Evolutionary conservation across 2,329 filamentous ascomycete genomes (phyloP), one percentile per base, ranked within the genome.

Genomic region (Aaosphaeria pasadenensis): DNA sequence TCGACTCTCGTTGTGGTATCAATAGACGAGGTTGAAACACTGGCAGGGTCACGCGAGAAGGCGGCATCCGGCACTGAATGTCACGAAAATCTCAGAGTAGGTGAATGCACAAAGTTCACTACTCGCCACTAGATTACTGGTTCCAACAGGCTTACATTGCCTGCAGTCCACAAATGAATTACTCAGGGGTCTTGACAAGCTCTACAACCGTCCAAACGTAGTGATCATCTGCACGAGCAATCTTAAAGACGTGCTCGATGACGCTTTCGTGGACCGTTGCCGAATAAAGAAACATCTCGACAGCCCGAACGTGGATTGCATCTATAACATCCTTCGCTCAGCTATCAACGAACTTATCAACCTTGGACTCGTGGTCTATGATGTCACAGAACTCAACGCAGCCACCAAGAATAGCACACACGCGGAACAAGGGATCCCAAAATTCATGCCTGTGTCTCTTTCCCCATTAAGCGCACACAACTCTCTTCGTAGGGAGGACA

Each of bases 191-290:
- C 66, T 80, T 11, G 77, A 80, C 53, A 68, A 69, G 4, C 51
- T 79, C 1, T 65, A 71, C 28, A 52, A 63, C 30, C 59, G 70
- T 28, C 58, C 66, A 0, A 79, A 80, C 49, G 67, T 80, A 24
- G 54, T 79, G 29, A 66, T 78, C 5, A 60, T 79, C 31, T 79
- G 75, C 56, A 79, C 77, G 0, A 79, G 72, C 59, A 80, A 80
- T 46, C 57, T 79, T 6, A 60, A 75, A 11, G 61, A 58, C 9
- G 71, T 70, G 6, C 64, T 79, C 59, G 75, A 79, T 49, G 53
- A 65, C 5, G 77, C 77, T 1, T 79, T 79, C 52, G 60, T 78
- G 9, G 75, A 79, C 47, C 69, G 77, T 2, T 71, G 77, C 24
- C 74, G 77, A 51, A 69, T 78, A 48, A 74, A 75, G 48, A 71